Percentiles rank a stretch among this genome's conserved stretches.
These are phyloP conservation scores for Babesia caballi DNA, from an alignment of 169 alveolate species.

Conservation along the genomic window DNA sequence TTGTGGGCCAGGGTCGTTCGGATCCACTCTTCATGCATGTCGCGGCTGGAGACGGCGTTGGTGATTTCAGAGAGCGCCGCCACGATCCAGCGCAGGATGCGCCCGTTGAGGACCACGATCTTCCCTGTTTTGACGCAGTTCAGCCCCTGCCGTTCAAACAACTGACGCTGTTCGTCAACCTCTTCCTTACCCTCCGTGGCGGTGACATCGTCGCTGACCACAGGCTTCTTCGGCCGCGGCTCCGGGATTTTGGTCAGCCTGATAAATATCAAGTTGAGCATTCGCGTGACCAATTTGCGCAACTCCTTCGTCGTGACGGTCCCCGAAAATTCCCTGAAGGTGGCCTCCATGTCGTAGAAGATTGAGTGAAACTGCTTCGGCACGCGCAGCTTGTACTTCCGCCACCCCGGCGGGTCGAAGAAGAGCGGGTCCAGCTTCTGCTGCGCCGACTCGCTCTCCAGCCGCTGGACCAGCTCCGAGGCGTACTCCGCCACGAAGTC, in stretches of 20 bases:
- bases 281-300: background rate
- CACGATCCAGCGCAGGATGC: slow-evolving; percentile 58
- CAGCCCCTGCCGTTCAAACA: slow-evolving; percentile 37
- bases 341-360: slow-evolving; percentile 40
- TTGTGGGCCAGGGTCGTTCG: slow-evolving; percentile 37
- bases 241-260: slow-evolving; percentile 28
- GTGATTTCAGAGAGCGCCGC: slow-evolving; percentile 37
- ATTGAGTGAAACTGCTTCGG: slow-evolving; percentile 46
- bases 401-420: slow-evolving; percentile 57
- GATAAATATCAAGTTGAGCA: slow-evolving; percentile 25
- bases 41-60: slow-evolving; percentile 51
- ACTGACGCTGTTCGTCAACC: background rate
- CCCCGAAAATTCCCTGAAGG: slow-evolving; percentile 17
- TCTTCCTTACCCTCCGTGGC: background rate
- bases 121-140: slow-evolving; percentile 30
- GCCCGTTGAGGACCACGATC: slow-evolving; percentile 37
- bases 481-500: slow-evolving; percentile 55
- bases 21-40: slow-evolving; percentile 49
- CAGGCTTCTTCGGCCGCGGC: slow-evolving; percentile 7
- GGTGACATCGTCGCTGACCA: background rate
- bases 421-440: background rate
- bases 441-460: background rate
- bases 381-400: slow-evolving; percentile 17
- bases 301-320: background rate
- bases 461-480: background rate